These are phyloP conservation scores for Globisporangium parvum DNA, from an alignment of 352 stramenopile species.

Conservation along the genomic window DNA sequence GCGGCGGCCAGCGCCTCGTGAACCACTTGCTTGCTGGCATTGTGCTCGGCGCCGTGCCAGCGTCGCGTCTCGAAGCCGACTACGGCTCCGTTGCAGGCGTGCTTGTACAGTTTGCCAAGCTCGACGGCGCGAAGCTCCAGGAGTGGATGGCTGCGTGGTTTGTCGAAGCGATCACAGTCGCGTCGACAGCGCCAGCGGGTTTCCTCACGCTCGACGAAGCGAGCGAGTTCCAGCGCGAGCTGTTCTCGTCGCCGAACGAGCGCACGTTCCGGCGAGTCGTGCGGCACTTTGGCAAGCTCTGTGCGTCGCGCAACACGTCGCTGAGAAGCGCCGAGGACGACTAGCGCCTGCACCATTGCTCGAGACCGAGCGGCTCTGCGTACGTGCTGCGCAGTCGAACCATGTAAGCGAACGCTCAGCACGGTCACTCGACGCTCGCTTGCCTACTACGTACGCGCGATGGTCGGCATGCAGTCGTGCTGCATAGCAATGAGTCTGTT, in stretches of 20 bases:
- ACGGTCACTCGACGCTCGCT: not conserved
- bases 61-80: slow-evolving; percentile 70
- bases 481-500: not conserved
- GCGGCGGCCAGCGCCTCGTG: slow-evolving; percentile 46
- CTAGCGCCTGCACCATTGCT: not conserved
- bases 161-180: slow-evolving; percentile 27
- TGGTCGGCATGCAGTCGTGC: not conserved
- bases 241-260: slow-evolving; percentile 61
- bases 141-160: slow-evolving; percentile 69
- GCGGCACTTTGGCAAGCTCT: slow-evolving; percentile 81
- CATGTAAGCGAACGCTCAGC: not conserved
- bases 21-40: slow-evolving; percentile 55
- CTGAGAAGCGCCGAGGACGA: slow-evolving; percentile 22
- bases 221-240: slow-evolving; percentile 50
- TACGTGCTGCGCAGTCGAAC: too few species aligned
- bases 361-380: not conserved
- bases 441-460: not conserved
- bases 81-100: slow-evolving; percentile 72
- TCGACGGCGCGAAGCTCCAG: slow-evolving; percentile 48
- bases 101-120: slow-evolving; percentile 62
- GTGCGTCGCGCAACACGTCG: slow-evolving; percentile 62
- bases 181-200: slow-evolving; percentile 31
- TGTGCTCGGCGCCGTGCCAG: slow-evolving; percentile 52
- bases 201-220: slow-evolving; percentile 62
- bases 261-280: slow-evolving; percentile 65